Evolutionary conservation across 164 flowering plant species (phyloP).

Genomic region (Vitis cinerea): DNA sequence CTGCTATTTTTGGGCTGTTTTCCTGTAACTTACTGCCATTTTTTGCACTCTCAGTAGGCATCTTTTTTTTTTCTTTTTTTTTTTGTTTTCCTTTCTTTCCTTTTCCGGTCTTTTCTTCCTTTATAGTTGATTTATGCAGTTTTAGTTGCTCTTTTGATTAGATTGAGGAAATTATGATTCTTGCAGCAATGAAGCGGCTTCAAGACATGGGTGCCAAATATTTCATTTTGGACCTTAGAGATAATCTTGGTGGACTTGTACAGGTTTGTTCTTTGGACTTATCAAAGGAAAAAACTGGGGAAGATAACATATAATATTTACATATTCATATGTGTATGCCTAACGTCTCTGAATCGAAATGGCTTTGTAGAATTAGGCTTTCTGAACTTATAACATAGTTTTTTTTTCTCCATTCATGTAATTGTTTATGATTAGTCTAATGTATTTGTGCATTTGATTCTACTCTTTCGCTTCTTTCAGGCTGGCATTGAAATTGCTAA

Average conservation of each 20-base stretch:
- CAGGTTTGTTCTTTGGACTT: conserved; percentile 48
- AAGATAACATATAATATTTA: too few relatives aligned
- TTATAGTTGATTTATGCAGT: neutral
- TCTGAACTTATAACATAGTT: neutral
- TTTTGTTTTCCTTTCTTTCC: neutral
- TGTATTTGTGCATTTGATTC: conserved; percentile 10
- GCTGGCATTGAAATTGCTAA: conserved; percentile 96
- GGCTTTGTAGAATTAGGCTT: too few relatives aligned
- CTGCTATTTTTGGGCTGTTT: neutral
- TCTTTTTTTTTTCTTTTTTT: neutral
- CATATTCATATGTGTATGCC: too few relatives aligned
- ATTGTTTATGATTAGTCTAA: conserved; percentile 1
- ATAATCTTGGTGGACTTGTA: conserved; percentile 94
- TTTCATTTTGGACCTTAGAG: conserved; percentile 88
- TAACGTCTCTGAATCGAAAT: too few relatives aligned
- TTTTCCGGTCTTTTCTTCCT: neutral
- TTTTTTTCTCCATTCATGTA: neutral
- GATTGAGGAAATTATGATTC: conserved; percentile 8
- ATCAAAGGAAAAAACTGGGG: too few relatives aligned
- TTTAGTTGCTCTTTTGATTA: neutral
- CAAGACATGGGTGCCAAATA: conserved; percentile 83
- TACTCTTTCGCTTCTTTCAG: conserved; percentile 42
- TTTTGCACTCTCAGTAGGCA: too few relatives aligned
- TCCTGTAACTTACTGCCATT: too few relatives aligned
- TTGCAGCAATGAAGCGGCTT: conserved; percentile 90